Evolutionary conservation across 176 grass and related monocot species (phyloP).

Genomic region (Carex pumila): DNA sequence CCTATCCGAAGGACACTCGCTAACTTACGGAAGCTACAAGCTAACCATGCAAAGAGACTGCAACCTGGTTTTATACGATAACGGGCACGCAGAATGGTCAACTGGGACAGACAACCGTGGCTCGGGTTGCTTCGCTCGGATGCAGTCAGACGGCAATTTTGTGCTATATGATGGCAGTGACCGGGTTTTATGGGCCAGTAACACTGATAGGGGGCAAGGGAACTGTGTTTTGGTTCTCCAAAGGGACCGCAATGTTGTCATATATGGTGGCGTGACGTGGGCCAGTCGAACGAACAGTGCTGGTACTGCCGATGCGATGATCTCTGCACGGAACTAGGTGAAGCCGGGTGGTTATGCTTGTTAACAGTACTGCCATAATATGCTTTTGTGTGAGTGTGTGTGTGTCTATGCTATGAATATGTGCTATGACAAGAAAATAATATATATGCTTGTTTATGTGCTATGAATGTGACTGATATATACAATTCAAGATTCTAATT

Average conservation of each 20-base stretch:
- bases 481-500: too few species aligned
- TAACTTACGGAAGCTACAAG: neutral
- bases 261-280: slow-evolving; percentile 10
- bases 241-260: slow-evolving; percentile 23
- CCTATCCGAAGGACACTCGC: neutral
- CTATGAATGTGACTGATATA: too few species aligned
- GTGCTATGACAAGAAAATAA: neutral
- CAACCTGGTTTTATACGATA: slow-evolving; percentile 30
- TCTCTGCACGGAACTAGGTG: neutral
- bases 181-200: slow-evolving; percentile 14
- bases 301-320: slow-evolving; percentile 1
- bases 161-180: slow-evolving; percentile 15
- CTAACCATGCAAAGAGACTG: slow-evolving; percentile 28
- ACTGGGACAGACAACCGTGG: neutral
- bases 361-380: neutral
- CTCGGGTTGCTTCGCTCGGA: neutral
- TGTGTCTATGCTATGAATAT: too few species aligned
- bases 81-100: neutral
- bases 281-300: neutral
- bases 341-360: neutral
- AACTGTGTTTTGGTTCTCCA: slow-evolving; percentile 26
- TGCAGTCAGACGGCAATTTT: slow-evolving; percentile 27
- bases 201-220: neutral
- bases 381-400: neutral
- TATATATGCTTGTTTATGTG: too few species aligned